Evolutionary conservation across 768 basidiomycete species (phyloP).

Genomic region (Pisolithus microcarpus): DNA sequence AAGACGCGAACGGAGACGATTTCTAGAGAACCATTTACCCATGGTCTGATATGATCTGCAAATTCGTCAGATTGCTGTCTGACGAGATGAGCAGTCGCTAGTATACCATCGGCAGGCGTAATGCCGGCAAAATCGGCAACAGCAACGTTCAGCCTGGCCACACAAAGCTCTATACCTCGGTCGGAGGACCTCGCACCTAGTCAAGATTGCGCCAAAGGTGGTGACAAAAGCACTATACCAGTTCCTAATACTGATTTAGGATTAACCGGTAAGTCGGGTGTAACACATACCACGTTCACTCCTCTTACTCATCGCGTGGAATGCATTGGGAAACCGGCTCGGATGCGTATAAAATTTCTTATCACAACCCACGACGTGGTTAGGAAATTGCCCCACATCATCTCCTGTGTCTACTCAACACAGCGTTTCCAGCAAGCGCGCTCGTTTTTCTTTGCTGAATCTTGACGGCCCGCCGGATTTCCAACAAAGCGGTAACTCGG

Average conservation of each 20-base stretch:
- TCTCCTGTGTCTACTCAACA: slow-evolving; percentile 8
- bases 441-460: slow-evolving; percentile 44
- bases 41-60: slow-evolving; percentile 8
- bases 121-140: not conserved
- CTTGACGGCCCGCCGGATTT: slow-evolving; percentile 41
- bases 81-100: not conserved
- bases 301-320: not conserved
- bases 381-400: not conserved
- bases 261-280: not conserved
- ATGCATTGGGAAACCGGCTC: not conserved
- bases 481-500: slow-evolving; percentile 10
- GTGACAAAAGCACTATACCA: not conserved
- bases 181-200: not conserved
- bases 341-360: too few relatives aligned
- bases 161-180: not conserved
- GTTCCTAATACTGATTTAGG: not conserved
- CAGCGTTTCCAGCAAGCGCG: slow-evolving; percentile 1
- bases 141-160: not conserved
- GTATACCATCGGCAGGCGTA: not conserved
- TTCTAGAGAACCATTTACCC: not conserved
- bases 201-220: not conserved
- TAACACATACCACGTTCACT: not conserved
- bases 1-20: not conserved
- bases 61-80: too few relatives aligned
- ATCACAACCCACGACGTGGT: not conserved